These are phyloP conservation scores for Gentiana dahurica DNA, from an alignment of 257 asterid species.

Conservation along the genomic window DNA sequence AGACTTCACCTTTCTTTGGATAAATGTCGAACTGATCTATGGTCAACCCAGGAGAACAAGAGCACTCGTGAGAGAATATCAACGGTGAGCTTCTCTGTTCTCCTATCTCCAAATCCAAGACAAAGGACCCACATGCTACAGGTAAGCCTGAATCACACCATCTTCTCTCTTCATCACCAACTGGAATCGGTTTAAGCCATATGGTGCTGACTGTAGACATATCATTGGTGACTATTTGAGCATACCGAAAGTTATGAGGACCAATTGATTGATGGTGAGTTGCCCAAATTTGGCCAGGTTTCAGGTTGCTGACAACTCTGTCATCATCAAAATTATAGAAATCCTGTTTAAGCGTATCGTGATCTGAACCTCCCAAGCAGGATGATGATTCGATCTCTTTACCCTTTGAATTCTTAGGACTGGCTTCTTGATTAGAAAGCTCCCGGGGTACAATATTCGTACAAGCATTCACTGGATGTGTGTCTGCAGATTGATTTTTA, in stretches of 20 bases:
- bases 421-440: background rate
- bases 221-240: conserved; percentile 8
- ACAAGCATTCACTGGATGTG: background rate
- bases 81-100: conserved; percentile 2
- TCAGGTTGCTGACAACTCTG: conserved; percentile 5
- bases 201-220: conserved; percentile 1
- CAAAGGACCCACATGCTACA: conserved; percentile 16
- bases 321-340: conserved; percentile 13
- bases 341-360: conserved; percentile 5
- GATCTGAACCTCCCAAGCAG: background rate
- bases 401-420: background rate
- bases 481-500: background rate
- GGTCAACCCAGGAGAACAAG: conserved; percentile 5
- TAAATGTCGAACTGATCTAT: conserved; percentile 8
- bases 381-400: background rate
- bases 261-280: conserved; percentile 5
- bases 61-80: conserved; percentile 13
- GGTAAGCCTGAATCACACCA: conserved; percentile 21
- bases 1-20: conserved; percentile 19
- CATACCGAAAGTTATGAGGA: conserved; percentile 9
- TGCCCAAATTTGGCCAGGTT: conserved; percentile 17
- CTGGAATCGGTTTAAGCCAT: conserved; percentile 14
- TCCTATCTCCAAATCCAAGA: conserved; percentile 1
- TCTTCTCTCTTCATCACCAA: conserved; percentile 16
- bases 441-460: too few relatives aligned